Conservation (phyloP, 371 early-diverging fungal species). For the Lichtheimia hyalospora region DNA sequence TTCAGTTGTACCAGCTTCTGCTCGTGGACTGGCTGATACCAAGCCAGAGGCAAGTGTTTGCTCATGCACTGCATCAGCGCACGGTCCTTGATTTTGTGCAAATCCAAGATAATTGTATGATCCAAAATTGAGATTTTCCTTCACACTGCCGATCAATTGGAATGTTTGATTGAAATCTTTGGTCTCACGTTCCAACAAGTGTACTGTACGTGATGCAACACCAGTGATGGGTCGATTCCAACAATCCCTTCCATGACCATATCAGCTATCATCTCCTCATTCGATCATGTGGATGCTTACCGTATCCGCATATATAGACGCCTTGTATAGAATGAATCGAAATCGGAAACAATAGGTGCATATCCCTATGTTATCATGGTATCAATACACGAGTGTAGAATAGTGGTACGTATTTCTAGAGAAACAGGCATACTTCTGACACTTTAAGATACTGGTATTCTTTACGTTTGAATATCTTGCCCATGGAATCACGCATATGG, state of each 20-base stretch:
- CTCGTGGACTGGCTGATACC: conserved; percentile 64
- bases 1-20: conserved; percentile 68
- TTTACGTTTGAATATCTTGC: conserved; percentile 72
- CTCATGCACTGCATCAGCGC: conserved; percentile 90
- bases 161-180: conserved; percentile 80
- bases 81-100: conserved; percentile 88
- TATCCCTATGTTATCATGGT: conserved; percentile 57
- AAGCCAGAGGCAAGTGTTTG: conserved; percentile 67
- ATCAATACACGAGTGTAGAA: neutral
- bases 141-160: conserved; percentile 79
- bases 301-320: conserved; percentile 92
- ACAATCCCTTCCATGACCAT: conserved; percentile 69
- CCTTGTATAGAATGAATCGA: conserved; percentile 98
- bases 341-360: conserved; percentile 91
- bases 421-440: conserved; percentile 53
- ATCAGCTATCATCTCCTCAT: neutral
- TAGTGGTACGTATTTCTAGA: neutral
- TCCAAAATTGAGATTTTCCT: conserved; percentile 92
- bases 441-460: conserved; percentile 72
- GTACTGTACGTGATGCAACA: conserved; percentile 93
- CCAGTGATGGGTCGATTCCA: conserved; percentile 97
- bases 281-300: conserved; percentile 14
- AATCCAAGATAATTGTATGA: conserved; percentile 99
- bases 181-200: conserved; percentile 82
- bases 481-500: conserved; percentile 85